These are phyloP conservation scores for Monosporascus sp. DNA, from an alignment of 2,329 filamentous ascomycete genomes.

Conservation along the genomic window DNA sequence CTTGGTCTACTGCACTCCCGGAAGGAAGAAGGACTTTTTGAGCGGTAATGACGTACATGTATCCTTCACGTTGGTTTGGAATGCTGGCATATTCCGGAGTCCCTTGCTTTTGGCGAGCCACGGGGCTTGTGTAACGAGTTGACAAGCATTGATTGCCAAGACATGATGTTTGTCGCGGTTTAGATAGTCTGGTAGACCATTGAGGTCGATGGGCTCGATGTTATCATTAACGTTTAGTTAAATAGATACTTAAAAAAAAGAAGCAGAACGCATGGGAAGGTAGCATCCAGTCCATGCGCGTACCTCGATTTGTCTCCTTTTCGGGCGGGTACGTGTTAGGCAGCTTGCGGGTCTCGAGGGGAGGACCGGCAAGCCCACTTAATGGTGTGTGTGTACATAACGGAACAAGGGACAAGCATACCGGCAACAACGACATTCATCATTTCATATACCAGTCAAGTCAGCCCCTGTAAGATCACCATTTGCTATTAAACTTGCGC, in stretches of 20 bases:
- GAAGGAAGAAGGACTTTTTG: neutral
- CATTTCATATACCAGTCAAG: neutral
- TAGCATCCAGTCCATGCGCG: too few species aligned
- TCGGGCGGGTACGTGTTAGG: neutral
- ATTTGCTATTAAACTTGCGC: neutral
- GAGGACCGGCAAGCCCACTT: neutral
- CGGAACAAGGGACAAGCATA: neutral
- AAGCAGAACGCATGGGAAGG: too few species aligned
- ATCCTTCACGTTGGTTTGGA: neutral
- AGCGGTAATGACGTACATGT: neutral
- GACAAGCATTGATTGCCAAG: too few species aligned
- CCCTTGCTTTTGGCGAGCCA: neutral
- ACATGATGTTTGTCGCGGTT: too few species aligned
- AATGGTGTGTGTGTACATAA: neutral
- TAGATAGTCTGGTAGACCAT: too few species aligned
- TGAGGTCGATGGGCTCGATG: too few species aligned
- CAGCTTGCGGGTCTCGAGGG: neutral
- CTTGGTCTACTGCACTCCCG: slow-evolving; percentile 2
- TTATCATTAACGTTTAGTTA: too few species aligned
- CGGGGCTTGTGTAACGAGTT: neutral
- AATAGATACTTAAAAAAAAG: too few species aligned
- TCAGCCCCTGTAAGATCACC: neutral
- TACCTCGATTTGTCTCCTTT: neutral
- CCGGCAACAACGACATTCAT: neutral
- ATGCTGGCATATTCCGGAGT: too few species aligned